phyloP scores from a whole-genome alignment of 768 basidiomycete genomes.

The Infundibulicybe gibba region DNA sequence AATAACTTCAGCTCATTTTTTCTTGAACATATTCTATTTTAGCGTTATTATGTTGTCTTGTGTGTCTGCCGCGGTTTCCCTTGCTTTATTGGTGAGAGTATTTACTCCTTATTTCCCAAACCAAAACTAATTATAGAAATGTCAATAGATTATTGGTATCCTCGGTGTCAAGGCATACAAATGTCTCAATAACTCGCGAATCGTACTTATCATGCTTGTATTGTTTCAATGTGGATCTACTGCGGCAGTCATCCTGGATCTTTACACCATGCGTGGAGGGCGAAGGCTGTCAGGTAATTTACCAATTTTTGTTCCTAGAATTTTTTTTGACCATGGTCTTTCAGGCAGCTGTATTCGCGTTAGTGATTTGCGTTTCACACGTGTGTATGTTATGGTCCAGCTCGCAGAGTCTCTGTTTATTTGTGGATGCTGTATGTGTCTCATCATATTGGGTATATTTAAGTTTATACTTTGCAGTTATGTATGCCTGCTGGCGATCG shows the following conservation, averaged over 20 bases:
- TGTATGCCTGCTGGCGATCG: conserved; percentile 53
- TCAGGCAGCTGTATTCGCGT: conserved; percentile 46
- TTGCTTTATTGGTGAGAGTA: conserved; percentile 34
- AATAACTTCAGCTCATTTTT: background rate
- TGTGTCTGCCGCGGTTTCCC: conserved; percentile 28
- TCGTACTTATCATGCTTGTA: conserved; percentile 41
- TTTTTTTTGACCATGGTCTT: conserved; percentile 1
- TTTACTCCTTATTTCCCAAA: background rate
- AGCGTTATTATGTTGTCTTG: conserved; percentile 37
- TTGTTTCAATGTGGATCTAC: conserved; percentile 40
- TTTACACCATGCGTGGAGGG: conserved; percentile 29
- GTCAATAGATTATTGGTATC: conserved; percentile 52
- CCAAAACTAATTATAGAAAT: background rate
- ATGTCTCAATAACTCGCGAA: conserved; percentile 56
- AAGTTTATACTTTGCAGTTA: conserved; percentile 30
- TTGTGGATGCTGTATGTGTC: conserved; percentile 52
- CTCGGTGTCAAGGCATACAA: conserved; percentile 65
- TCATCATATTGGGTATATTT: background rate
- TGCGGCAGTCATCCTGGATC: conserved; percentile 37
- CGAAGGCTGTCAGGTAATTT: conserved; percentile 46
- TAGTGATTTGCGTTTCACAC: conserved; percentile 28
- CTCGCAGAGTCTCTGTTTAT: conserved; percentile 56
- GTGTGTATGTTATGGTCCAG: conserved; percentile 43
- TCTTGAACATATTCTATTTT: conserved; percentile 4
- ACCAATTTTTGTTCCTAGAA: background rate